Evolutionary conservation across 768 basidiomycete species (phyloP).

Genomic region (Agaricus blazei): DNA sequence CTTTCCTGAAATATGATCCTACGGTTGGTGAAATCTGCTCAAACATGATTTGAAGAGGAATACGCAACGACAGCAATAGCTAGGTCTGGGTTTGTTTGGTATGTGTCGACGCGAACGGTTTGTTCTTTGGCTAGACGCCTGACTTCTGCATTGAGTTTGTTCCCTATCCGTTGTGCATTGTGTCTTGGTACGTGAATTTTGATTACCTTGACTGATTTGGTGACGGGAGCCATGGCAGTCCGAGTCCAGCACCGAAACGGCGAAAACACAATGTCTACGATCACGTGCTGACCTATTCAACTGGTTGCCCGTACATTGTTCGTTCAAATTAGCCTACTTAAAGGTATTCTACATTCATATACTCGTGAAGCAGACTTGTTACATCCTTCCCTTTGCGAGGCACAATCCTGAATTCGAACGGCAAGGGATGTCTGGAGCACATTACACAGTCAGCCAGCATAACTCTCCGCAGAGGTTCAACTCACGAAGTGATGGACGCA

Average conservation of each 20-base stretch:
- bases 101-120: slow-evolving; percentile 47
- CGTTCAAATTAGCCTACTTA: neutral
- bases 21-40: neutral
- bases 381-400: neutral
- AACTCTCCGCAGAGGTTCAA: neutral
- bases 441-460: too few relatives aligned
- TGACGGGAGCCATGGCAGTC: slow-evolving; percentile 49
- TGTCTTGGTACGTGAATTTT: slow-evolving; percentile 69
- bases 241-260: neutral
- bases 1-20: slow-evolving; percentile 42
- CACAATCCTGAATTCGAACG: neutral
- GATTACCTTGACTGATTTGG: slow-evolving; percentile 47
- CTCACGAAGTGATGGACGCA: neutral
- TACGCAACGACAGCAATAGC: slow-evolving; percentile 61
- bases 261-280: too few relatives aligned
- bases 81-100: slow-evolving; percentile 61
- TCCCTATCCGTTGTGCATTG: slow-evolving; percentile 66
- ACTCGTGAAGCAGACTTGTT: neutral
- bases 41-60: neutral
- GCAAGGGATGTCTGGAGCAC: neutral
- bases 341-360: neutral
- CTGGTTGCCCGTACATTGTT: too few relatives aligned
- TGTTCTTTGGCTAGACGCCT: slow-evolving; percentile 47
- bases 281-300: neutral
- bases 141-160: slow-evolving; percentile 57